Evolutionary conservation across 768 basidiomycete genomes (phyloP).

Genomic region (Lentinula sp.): DNA sequence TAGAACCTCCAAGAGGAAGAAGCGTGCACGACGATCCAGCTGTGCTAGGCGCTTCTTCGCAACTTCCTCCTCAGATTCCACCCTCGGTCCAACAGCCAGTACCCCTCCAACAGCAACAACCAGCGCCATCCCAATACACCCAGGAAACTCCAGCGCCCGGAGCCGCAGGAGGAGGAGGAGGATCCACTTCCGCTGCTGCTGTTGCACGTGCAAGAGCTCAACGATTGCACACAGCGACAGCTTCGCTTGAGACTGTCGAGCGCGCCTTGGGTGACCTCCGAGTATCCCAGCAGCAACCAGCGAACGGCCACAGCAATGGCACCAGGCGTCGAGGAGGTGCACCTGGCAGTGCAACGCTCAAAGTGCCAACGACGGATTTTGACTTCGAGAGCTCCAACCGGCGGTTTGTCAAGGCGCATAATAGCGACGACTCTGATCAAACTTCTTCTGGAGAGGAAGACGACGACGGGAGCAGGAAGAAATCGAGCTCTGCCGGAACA

Average conservation of each 20-base stretch:
- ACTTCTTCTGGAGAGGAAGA: conserved; percentile 25
- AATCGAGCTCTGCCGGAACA: conserved; percentile 28
- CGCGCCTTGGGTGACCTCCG: conserved; percentile 49
- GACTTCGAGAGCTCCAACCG: conserved; percentile 78
- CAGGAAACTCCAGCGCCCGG: conserved; percentile 17
- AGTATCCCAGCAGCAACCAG: conserved; percentile 19
- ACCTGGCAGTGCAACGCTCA: conserved; percentile 12
- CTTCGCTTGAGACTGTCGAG: conserved; percentile 65
- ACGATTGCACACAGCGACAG: conserved; percentile 62
- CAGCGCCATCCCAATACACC: conserved; percentile 20
- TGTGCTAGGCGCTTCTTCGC: conserved; percentile 62
- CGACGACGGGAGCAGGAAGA: conserved; percentile 18
- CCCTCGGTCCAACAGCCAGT: conserved; percentile 20
- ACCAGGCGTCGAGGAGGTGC: conserved; percentile 5
- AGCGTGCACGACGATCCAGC: conserved; percentile 83
- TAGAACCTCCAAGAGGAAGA: conserved; percentile 45
- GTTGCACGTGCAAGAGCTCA: conserved; percentile 18
- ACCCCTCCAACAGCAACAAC: conserved; percentile 14
- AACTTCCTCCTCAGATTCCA: conserved; percentile 8
- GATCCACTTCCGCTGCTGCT: conserved; percentile 14
- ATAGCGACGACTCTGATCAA: conserved; percentile 21
- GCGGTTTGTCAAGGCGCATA: conserved; percentile 61
- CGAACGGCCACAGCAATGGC: conserved; percentile 13
- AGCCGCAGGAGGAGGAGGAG: conserved; percentile 13
- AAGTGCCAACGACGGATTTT: conserved; percentile 72